Conservation (phyloP, 495 filamentous ascomycete species). For the Hypoxylon lienhwacheense region DNA sequence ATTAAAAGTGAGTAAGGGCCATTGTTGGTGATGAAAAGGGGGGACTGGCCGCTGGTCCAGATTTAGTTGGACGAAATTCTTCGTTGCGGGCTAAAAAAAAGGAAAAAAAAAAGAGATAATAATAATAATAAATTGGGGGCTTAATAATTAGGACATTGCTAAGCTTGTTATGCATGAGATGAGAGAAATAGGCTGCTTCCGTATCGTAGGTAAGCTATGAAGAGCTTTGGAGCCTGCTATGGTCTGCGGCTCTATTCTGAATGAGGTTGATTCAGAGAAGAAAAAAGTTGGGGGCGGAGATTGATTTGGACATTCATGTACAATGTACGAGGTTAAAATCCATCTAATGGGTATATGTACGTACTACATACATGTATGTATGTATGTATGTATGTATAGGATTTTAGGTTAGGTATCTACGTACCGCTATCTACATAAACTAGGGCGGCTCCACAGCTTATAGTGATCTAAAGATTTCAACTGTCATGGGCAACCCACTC, state of each 20-base stretch:
- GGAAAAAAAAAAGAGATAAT: constrained; percentile 5
- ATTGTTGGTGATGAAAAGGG: constrained; percentile 19
- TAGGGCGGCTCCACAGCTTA: constrained; percentile 29
- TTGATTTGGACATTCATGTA: not conserved
- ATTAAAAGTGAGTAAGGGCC: constrained; percentile 10
- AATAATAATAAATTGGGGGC: constrained; percentile 26
- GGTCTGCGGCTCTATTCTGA: constrained; percentile 35
- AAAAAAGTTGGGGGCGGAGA: constrained; percentile 25
- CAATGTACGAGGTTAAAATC: too few species aligned
- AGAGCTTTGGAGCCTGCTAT: constrained; percentile 31
- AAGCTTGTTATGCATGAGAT: constrained; percentile 35
- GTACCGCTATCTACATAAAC: too few species aligned
- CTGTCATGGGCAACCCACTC: too few species aligned
- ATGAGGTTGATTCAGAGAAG: constrained; percentile 34
- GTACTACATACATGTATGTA: too few species aligned
- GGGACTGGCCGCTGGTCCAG: constrained; percentile 25
- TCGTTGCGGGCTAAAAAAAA: constrained; percentile 14
- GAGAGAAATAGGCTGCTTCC: constrained; percentile 33
- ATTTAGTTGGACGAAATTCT: too few species aligned
- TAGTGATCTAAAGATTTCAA: too few species aligned
- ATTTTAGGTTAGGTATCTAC: too few species aligned
- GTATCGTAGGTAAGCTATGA: constrained; percentile 24
- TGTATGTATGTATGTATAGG: too few species aligned
- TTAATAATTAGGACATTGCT: constrained; percentile 24
- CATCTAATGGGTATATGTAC: too few species aligned